Evolutionary conservation across 2,329 filamentous ascomycete genomes (phyloP), one percentile per base, ranked within the genome.

Genomic region (Fonsecaea erecta): DNA sequence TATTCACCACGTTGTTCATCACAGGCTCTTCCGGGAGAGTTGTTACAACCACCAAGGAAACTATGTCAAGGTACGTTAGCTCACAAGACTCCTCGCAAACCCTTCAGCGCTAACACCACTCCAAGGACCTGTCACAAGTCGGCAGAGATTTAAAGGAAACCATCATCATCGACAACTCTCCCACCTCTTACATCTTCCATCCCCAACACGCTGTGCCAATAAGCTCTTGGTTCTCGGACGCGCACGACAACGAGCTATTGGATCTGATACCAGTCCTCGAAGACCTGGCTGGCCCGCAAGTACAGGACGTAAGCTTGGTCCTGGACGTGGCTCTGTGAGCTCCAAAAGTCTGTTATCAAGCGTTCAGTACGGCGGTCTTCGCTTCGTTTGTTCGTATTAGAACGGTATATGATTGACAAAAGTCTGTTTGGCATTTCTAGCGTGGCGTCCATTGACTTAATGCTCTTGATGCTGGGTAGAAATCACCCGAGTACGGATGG

Each of bases 1-100:
- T 77, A 98, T 99, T 67, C 95, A 99, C 79, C 88, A 93, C 71
- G 95, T 98, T 51, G 91, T 99, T 14, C 95, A 99, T 76, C 95
- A 99, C 78, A 86, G 95, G 56, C 83, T 99, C 28, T 99, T 99
- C 87, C 88, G 95, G 66, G 95, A 99, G 80, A 98, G 94, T 79
- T 99, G 95, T 80, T 98, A 97, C 80, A 99, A 99, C 77, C 95
- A 99, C 77, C 95, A 98, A 81, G 95, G 95, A 73, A 99, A 99
- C 78, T 99, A 99, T 73, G 95, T 99, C 77, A 99, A 99, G 82
- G 86, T 81, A 65, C 63, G 75, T 69, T 52, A 24, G 8, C 30
- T 21, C 24, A 60, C 43, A 26, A 52, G 35, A 4, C n/a, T 18
- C 26, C n/a, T 26, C 30, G 7, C 18, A 28, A 16, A 12, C 9